Percentiles rank a stretch among this genome's conserved stretches.
Evolutionary conservation across 371 early-diverging fungal species (phyloP).

Genomic region (Mortierella sp.): DNA sequence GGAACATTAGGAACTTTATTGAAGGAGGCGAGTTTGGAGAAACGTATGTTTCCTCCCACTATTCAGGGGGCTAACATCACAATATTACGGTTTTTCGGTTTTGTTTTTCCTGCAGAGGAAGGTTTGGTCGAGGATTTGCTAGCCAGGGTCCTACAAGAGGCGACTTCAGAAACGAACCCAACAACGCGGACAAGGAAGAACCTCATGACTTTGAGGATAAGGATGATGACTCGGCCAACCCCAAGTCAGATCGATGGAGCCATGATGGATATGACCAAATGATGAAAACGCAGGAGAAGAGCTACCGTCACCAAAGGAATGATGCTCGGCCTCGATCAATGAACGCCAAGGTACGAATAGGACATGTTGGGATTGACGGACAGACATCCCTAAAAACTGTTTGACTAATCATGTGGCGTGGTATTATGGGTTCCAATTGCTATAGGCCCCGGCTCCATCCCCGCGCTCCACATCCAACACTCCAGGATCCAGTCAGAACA

Average conservation of each 20-base stretch:
- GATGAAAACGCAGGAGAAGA: slow-evolving; percentile 49
- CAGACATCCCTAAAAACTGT: background rate
- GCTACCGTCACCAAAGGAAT: slow-evolving; percentile 37
- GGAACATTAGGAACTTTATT: too few species aligned
- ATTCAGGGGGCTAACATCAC: slow-evolving; percentile 7
- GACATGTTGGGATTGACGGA: background rate
- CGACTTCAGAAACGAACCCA: slow-evolving; percentile 29
- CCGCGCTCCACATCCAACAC: slow-evolving; percentile 24
- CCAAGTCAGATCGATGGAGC: slow-evolving; percentile 53
- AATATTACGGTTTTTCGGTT: slow-evolving; percentile 1
- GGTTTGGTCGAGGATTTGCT: slow-evolving; percentile 37
- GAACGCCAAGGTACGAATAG: slow-evolving; percentile 31
- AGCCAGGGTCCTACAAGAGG: slow-evolving; percentile 31
- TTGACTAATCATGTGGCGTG: background rate
- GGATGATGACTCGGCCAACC: slow-evolving; percentile 5
- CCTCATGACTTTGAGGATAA: slow-evolving; percentile 23
- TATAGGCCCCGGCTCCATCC: slow-evolving; percentile 11
- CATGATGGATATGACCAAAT: slow-evolving; percentile 52
- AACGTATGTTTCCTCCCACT: background rate
- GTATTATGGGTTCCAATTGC: background rate
- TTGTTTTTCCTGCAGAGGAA: slow-evolving; percentile 26
- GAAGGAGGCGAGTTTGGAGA: too few species aligned
- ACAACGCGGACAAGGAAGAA: slow-evolving; percentile 4
- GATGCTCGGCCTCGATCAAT: slow-evolving; percentile 44
- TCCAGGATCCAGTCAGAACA: slow-evolving; percentile 7